Evolutionary conservation across 129 eudicot genomes (phyloP).

Genomic region (Daucus carota): DH1_v3.0 NC_030387.2:6020001-6020500

Average conservation of each 20-base stretch:
- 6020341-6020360: slow-evolving; percentile 90
- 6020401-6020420: too few relatives aligned
- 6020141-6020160: slow-evolving; percentile 70
- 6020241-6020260: slow-evolving; percentile 87
- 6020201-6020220: slow-evolving; percentile 71
- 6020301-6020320: slow-evolving; percentile 83
- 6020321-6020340: slow-evolving; percentile 43
- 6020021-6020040: slow-evolving; percentile 70
- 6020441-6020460: too few relatives aligned
- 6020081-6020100: slow-evolving; percentile 63
- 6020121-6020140: slow-evolving; percentile 75
- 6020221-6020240: slow-evolving; percentile 73
- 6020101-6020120: slow-evolving; percentile 82
- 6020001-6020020: too few relatives aligned
- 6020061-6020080: slow-evolving; percentile 98
- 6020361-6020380: too few relatives aligned
- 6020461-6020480: too few relatives aligned
- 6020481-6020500: too few relatives aligned
- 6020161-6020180: slow-evolving; percentile 57
- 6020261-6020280: slow-evolving; percentile 52
- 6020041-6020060: slow-evolving; percentile 97
- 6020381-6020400: too few relatives aligned
- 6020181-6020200: slow-evolving; percentile 51
- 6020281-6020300: slow-evolving; percentile 71
- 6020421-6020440: too few relatives aligned